Evolutionary conservation across 306 rosid genomes (phyloP).

Genomic region (Cotoneaster glaucophyllus): DNA sequence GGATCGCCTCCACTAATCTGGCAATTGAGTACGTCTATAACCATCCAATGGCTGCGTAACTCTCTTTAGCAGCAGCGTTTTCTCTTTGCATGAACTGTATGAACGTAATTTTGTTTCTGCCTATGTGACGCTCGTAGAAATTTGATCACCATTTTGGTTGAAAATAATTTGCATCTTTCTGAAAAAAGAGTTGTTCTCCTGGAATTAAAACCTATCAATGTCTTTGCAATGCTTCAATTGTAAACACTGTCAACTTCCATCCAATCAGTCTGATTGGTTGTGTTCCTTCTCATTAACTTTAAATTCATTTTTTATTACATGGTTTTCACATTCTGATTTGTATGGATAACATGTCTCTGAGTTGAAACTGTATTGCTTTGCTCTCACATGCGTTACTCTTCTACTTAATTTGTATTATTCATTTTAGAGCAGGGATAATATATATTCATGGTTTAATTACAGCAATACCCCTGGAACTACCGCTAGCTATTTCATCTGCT

Average conservation of each 20-base stretch:
- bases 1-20: slow-evolving; percentile 65
- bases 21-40: slow-evolving; percentile 85
- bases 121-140: slow-evolving; percentile 23
- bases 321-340: not conserved
- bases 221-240: not conserved
- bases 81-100: not conserved
- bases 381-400: too few species aligned
- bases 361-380: not conserved
- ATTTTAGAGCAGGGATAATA: too few species aligned
- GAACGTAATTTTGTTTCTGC: slow-evolving; percentile 10
- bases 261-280: not conserved
- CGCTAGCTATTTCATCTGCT: too few species aligned
- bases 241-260: not conserved
- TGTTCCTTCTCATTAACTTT: not conserved
- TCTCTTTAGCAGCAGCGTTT: not conserved
- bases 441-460: too few species aligned
- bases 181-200: slow-evolving; percentile 24
- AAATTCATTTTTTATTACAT: not conserved
- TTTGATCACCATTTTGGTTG: slow-evolving; percentile 20
- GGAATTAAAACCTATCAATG: not conserved
- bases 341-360: not conserved
- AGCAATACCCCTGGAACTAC: too few species aligned
- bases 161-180: slow-evolving; percentile 44
- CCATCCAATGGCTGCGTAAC: slow-evolving; percentile 86
- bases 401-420: too few species aligned